These are phyloP conservation scores for Trametes cingulata DNA, from an alignment of 768 basidiomycete genomes.

Conservation along the genomic window DNA sequence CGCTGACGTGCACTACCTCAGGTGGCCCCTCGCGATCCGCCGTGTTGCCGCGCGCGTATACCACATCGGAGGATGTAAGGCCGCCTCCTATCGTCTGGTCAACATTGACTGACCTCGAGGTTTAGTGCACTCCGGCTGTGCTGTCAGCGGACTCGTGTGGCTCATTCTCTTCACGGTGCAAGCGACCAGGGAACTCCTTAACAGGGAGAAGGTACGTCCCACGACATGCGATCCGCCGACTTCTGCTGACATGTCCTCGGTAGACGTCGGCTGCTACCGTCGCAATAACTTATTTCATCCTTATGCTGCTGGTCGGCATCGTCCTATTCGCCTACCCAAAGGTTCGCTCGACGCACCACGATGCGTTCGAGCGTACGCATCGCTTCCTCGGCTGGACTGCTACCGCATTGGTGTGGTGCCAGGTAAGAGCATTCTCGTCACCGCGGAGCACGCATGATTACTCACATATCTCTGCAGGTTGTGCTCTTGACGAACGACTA, in stretches of 20 bases:
- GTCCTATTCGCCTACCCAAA: slow-evolving; percentile 53
- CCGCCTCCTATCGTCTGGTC: slow-evolving; percentile 29
- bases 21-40: slow-evolving; percentile 57
- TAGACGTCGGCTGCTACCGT: slow-evolving; percentile 51
- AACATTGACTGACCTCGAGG: slow-evolving; percentile 30
- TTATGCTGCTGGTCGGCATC: slow-evolving; percentile 49
- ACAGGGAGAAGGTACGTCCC: slow-evolving; percentile 41
- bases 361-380: slow-evolving; percentile 56
- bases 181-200: slow-evolving; percentile 50
- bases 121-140: slow-evolving; percentile 56
- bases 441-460: slow-evolving; percentile 25
- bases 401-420: slow-evolving; percentile 54
- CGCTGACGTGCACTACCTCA: slow-evolving; percentile 33
- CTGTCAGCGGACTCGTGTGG: slow-evolving; percentile 55
- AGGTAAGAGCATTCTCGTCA: slow-evolving; percentile 35
- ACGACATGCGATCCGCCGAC: slow-evolving; percentile 38
- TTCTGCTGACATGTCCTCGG: slow-evolving; percentile 35
- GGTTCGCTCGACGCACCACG: slow-evolving; percentile 47
- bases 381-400: slow-evolving; percentile 60
- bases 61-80: slow-evolving; percentile 53
- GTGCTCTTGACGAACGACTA: slow-evolving; percentile 57
- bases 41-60: slow-evolving; percentile 57
- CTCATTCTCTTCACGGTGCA: slow-evolving; percentile 49
- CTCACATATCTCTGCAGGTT: slow-evolving; percentile 39
- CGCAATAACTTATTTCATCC: slow-evolving; percentile 51